Conservation (phyloP, 2,329 filamentous ascomycete genomes). For the Fusarium scirpi region DNA sequence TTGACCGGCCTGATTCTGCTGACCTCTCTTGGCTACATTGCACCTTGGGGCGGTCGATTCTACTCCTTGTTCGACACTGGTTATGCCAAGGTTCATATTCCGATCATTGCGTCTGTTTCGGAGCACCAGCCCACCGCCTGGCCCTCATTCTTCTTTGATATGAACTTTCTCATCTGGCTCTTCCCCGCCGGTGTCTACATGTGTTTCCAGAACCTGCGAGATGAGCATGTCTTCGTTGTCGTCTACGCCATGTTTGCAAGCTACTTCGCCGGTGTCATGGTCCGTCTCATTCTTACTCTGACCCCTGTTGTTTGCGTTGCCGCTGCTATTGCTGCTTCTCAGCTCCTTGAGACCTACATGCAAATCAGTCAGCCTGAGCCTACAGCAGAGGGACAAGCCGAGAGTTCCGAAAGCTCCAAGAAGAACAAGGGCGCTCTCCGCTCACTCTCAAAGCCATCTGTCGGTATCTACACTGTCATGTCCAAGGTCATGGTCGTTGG, state of each 20-base stretch:
- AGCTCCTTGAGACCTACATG: constrained; percentile 89
- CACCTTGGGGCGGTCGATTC: constrained; percentile 97
- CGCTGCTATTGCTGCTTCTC: constrained; percentile 87
- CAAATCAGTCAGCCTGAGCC: constrained; percentile 71
- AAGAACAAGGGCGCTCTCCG: constrained; percentile 70
- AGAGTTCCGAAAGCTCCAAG: constrained; percentile 66
- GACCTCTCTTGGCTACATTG: constrained; percentile 90
- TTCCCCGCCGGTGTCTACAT: constrained; percentile 99
- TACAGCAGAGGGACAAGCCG: constrained; percentile 55
- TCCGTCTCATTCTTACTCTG: constrained; percentile 96
- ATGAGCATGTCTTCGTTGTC: constrained; percentile 98
- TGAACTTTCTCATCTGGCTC: constrained; percentile 98
- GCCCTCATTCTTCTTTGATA: constrained; percentile 99
- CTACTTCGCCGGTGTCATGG: constrained; percentile 99
- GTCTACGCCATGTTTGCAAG: constrained; percentile 97
- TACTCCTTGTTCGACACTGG: constrained; percentile 99
- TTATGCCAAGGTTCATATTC: constrained; percentile 99
- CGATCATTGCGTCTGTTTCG: constrained; percentile 99
- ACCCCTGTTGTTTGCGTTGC: constrained; percentile 97
- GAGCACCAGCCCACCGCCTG: constrained; percentile 99
- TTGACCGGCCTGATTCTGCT: constrained; percentile 84
- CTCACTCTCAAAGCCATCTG: constrained; percentile 76
- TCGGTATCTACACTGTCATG: constrained; percentile 85
- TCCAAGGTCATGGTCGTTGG: constrained; percentile 84
- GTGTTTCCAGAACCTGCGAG: constrained; percentile 92